These are phyloP conservation scores for Adansonia grandidieri DNA, from an alignment of 441 rosid species.

Conservation along the genomic window DNA sequence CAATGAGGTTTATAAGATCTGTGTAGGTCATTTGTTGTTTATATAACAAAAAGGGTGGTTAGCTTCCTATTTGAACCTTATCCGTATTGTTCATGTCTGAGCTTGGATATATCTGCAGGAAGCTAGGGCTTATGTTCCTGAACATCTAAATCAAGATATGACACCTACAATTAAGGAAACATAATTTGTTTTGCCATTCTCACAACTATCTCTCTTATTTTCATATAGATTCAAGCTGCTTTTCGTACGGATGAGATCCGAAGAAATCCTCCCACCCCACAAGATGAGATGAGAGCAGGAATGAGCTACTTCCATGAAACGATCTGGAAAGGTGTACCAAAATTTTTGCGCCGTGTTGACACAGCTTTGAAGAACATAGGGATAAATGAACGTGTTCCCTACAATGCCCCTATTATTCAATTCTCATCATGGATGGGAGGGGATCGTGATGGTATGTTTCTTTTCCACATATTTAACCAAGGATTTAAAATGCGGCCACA, in stretches of 20 bases:
- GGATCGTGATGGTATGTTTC: slow-evolving; percentile 77
- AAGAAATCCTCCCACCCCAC: slow-evolving; percentile 66
- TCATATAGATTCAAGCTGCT: slow-evolving; percentile 64
- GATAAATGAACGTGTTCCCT: slow-evolving; percentile 75
- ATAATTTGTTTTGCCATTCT: not conserved
- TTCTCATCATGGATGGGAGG: slow-evolving; percentile 99
- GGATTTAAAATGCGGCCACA: too few species aligned
- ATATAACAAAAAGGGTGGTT: not conserved
- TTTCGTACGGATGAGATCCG: slow-evolving; percentile 68
- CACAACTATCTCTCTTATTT: not conserved
- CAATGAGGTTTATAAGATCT: not conserved
- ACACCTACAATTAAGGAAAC: not conserved
- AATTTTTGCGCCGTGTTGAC: slow-evolving; percentile 67
- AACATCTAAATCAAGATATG: not conserved
- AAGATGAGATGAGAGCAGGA: slow-evolving; percentile 73
- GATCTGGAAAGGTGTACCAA: slow-evolving; percentile 68
- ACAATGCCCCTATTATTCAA: slow-evolving; percentile 88
- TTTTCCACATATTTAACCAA: not conserved
- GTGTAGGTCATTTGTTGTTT: not conserved
- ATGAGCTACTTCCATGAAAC: slow-evolving; percentile 74
- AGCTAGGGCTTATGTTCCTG: too few species aligned
- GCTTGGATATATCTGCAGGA: not conserved
- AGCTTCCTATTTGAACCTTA: not conserved
- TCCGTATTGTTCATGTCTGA: not conserved
- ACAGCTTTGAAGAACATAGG: slow-evolving; percentile 82